Base-by-base conservation (phyloP, 257 asterid species). In the Solanum gracilifrons region DNA sequence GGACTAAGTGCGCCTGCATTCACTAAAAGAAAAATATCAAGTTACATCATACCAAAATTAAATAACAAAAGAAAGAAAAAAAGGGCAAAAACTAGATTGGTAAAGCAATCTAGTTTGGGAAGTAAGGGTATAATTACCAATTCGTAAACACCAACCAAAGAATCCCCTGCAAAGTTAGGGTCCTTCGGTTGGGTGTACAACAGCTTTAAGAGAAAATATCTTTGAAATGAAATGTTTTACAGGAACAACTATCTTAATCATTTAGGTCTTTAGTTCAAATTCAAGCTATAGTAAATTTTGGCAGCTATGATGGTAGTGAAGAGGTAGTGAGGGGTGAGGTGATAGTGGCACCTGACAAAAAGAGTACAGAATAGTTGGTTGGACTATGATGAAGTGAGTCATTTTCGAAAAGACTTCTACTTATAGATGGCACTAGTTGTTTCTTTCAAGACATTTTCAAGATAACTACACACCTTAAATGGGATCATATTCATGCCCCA, bases 1-100 rank as follows among this genome's bases (percentile, higher is more conserved):
- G 93, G 88, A 91, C 88, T 85, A 97, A 94, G 93, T 90, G 98
- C 89, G 97, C 93, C 99, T 97, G 98, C 97, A 95, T 93, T 96
- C 98, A 96, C 99, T 94, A 97, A 94, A 94, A 91, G 92, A 93
- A 91, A 91, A 88, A 89, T 91, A 94, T 95, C 94, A 96, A 94
- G 93, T 96, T 92, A 93, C 91, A 89, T 92, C 91, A 88, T 86
- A 93, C 89, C 89, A 91, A 88, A 75, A 48, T 46, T 43, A 80
- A 80, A 46, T 48, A 29, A 16, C 8, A 76, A 2, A 39, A 39
- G 29, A 82, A 80, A 80, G 21, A 12, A 79, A 46, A n/a, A 43
- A 27, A 8, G 35, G 85, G 85, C 85, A 46, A 80, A 29, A 51
- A 46, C 69, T 55, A 43, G 84, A 77, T 27, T n/a, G 71, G 31